Base-by-base conservation (phyloP, 768 basidiomycete species). In the Rhizopogon salebrosus region DNA sequence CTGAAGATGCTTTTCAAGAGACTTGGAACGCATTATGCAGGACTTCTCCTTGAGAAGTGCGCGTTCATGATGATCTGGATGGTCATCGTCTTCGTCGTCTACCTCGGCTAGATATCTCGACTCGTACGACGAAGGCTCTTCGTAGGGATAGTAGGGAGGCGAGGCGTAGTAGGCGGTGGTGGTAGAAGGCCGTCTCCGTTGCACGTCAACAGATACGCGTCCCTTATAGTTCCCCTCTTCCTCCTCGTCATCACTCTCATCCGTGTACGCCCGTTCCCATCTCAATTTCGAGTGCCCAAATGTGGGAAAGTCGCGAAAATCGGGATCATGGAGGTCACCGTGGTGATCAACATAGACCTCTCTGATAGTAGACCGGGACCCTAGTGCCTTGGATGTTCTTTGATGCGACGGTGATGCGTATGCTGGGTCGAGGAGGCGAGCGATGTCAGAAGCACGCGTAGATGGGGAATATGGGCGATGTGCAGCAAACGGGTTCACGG, bases 301-400 rank as follows among this genome's bases (percentile, higher is more conserved):
- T 34, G 74, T 61, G 26, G 83, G 84, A 54, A 85, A 85, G 68
- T 84, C 75, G 56, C 83, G 74, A 67, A 77, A 85, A 62, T 85
- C 84, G 22, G 84, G 84, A 65, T 85, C 84, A 61, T 85, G 83
- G 23, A 84, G 70, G 65, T 82, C 78, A 45, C 83, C 84, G 54
- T 77, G 71, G 63, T 70, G 72, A 73, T 85, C 84, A 56, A 84
- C 76, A 61, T 83, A 84, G 53, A 76, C 82, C 39, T 64, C 59
- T 34, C 38, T 62, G 14, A 57, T 51, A 1, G 49, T 42, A 49
- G 60, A 55, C 40, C 43, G 54, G 0, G 60, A 49, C 27, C 58
- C 58, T 36, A 62, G 49, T 0, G 67, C 51, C 53, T 48, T 59
- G 27, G 61, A 59, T 22, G 71, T 61, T 5, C 62, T 60, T 61